Conservation (phyloP, 1,139 yeast genomes). For the Magnusiomyces fungicola region DNA sequence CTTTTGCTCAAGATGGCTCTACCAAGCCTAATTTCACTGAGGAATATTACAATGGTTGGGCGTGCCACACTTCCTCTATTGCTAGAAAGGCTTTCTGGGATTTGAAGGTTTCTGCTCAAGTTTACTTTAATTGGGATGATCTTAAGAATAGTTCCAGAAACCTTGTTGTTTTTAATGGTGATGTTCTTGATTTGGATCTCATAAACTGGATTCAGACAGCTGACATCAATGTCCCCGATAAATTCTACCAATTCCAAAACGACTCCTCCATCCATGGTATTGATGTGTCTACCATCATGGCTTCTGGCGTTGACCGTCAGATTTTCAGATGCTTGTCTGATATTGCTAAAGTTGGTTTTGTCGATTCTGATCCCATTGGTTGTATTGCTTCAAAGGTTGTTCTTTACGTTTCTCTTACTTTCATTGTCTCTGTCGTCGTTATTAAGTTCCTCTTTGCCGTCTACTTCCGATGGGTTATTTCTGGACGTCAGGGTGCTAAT, state of each 20-base stretch:
- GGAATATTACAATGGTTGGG: constrained; percentile 68
- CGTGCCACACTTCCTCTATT: constrained; percentile 70
- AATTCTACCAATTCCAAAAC: constrained; percentile 56
- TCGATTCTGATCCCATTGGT: constrained; percentile 90
- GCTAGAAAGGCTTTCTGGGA: constrained; percentile 66
- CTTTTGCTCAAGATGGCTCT: constrained; percentile 64
- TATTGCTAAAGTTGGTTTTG: constrained; percentile 77
- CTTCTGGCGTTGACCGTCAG: constrained; percentile 59
- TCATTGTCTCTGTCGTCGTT: constrained; percentile 72
- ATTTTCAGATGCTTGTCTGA: constrained; percentile 83
- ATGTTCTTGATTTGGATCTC: constrained; percentile 72
- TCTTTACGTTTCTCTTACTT: constrained; percentile 68
- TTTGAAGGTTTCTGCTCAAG: constrained; percentile 60
- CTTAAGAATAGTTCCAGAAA: constrained; percentile 63
- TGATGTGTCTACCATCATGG: constrained; percentile 72
- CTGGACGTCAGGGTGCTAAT: constrained; percentile 75
- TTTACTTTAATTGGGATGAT: constrained; percentile 88
- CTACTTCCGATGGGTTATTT: constrained; percentile 77
- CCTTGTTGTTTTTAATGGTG: constrained; percentile 80
- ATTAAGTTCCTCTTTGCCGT: constrained; percentile 78
- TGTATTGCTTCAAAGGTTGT: constrained; percentile 89
- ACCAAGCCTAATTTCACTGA: constrained; percentile 52
- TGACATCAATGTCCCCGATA: constrained; percentile 63
- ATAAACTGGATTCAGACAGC: constrained; percentile 64
- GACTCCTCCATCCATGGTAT: constrained; percentile 58